Evolutionary conservation across 83 land plant genomes (phyloP).

Genomic region (Picea abies): DNA sequence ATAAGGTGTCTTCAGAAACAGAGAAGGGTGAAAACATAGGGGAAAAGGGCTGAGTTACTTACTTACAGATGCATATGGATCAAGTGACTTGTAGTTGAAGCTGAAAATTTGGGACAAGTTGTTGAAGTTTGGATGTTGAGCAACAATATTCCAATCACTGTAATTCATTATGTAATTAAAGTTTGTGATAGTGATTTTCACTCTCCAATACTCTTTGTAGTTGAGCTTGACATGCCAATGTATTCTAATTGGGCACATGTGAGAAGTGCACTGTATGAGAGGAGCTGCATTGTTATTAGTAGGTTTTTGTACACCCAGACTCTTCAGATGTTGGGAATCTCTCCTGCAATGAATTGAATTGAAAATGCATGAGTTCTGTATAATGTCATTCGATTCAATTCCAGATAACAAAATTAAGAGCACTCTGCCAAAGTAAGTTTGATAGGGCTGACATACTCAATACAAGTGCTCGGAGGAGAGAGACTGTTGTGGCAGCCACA

Average conservation of each 20-base stretch:
- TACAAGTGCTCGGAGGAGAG: constrained; percentile 8
- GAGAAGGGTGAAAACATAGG: no score
- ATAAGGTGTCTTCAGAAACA: no score
- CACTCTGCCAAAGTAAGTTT: no score
- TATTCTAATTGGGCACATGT: constrained; percentile 77
- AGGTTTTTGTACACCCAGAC: constrained; percentile 32
- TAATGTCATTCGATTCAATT: no score
- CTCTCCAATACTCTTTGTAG: constrained; percentile 68
- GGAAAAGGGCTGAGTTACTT: constrained; percentile 14
- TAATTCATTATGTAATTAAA: constrained; percentile 60
- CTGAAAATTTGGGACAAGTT: constrained; percentile 52
- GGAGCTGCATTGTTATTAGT: constrained; percentile 27
- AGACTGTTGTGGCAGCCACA: constrained; percentile 51
- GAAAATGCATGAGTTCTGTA: no score
- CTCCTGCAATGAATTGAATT: constrained; percentile 23
- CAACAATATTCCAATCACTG: constrained; percentile 58
- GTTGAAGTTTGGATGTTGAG: constrained; percentile 64
- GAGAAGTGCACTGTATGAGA: constrained; percentile 53
- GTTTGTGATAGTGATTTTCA: constrained; percentile 56
- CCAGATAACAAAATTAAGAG: no score
- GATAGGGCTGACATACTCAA: constrained; percentile 23
- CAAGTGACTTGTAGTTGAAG: constrained; percentile 49
- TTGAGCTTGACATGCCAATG: constrained; percentile 53
- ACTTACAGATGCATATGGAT: constrained; percentile 54
- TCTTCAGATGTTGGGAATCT: constrained; percentile 30